Conservation (phyloP, 805 yeast species). For the Ogataea kodamae region DNA sequence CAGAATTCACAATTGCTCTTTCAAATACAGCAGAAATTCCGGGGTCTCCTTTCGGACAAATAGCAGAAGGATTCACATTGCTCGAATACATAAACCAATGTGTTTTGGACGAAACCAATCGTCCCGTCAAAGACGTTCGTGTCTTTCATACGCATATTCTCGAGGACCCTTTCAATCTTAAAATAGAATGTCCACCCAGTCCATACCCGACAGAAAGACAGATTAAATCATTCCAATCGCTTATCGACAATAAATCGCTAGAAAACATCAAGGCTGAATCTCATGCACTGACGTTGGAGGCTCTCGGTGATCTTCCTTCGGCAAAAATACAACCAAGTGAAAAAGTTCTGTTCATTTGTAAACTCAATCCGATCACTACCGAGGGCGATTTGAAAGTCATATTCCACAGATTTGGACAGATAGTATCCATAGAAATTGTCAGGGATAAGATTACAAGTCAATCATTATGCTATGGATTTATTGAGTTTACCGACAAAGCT, state of each 20-base stretch:
- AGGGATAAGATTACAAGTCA: slow-evolving; percentile 45
- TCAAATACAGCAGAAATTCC: slow-evolving; percentile 25
- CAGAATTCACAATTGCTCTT: slow-evolving; percentile 38
- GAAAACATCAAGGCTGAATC: slow-evolving; percentile 38
- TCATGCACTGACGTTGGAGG: slow-evolving; percentile 58
- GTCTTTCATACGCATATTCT: slow-evolving; percentile 48
- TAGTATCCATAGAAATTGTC: slow-evolving; percentile 49
- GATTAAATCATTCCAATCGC: slow-evolving; percentile 32
- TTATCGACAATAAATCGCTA: slow-evolving; percentile 21
- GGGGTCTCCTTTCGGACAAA: slow-evolving; percentile 44
- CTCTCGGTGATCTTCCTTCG: slow-evolving; percentile 60
- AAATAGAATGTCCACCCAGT: slow-evolving; percentile 28
- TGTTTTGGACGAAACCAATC: slow-evolving; percentile 35
- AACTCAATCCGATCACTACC: slow-evolving; percentile 58
- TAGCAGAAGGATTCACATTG: slow-evolving; percentile 48
- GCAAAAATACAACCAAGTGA: slow-evolving; percentile 61
- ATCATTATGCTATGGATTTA: slow-evolving; percentile 60
- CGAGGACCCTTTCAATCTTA: slow-evolving; percentile 51
- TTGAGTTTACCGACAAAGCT: slow-evolving; percentile 46
- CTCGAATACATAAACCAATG: slow-evolving; percentile 43
- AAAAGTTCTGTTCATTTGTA: slow-evolving; percentile 58
- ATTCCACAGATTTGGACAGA: slow-evolving; percentile 59
- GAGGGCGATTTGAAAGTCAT: slow-evolving; percentile 52
- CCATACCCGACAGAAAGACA: slow-evolving; percentile 37
- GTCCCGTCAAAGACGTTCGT: slow-evolving; percentile 49